A percentile compares a stretch with the other conserved stretches of the same genome.
These are phyloP conservation scores for Furcasterigmium sp. DNA, from an alignment of 2,329 filamentous ascomycete species.

Conservation along the genomic window DNA sequence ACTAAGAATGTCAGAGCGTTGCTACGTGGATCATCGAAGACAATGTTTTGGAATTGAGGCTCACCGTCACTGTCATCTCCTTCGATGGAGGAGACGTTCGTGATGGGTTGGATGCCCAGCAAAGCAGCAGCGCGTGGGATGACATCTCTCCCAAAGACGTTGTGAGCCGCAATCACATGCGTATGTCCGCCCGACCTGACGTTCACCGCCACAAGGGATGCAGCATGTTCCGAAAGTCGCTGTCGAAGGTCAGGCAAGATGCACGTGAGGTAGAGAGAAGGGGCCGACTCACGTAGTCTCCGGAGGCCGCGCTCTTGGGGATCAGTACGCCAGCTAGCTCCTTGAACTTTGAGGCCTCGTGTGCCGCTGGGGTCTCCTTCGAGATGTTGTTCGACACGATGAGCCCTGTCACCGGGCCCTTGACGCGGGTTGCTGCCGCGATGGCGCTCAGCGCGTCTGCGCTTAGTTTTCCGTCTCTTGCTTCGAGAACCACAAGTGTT, in stretches of 20 bases:
- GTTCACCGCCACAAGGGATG: slow-evolving; percentile 89
- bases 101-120: slow-evolving; percentile 88
- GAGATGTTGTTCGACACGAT: slow-evolving; percentile 77
- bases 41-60: background rate
- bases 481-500: slow-evolving; percentile 86
- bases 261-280: background rate
- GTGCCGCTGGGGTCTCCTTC: slow-evolving; percentile 71
- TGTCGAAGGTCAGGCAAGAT: slow-evolving; percentile 22
- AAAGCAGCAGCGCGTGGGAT: slow-evolving; percentile 88
- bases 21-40: background rate
- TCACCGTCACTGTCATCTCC: slow-evolving; percentile 62
- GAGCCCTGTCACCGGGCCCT: slow-evolving; percentile 80
- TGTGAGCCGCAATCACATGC: slow-evolving; percentile 85
- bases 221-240: slow-evolving; percentile 91
- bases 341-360: slow-evolving; percentile 83
- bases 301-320: slow-evolving; percentile 87
- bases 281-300: background rate
- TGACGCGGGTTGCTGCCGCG: slow-evolving; percentile 79
- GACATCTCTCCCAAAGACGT: slow-evolving; percentile 93
- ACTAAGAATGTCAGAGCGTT: slow-evolving; percentile 22
- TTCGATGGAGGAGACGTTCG: slow-evolving; percentile 85
- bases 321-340: slow-evolving; percentile 80
- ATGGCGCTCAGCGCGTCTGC: slow-evolving; percentile 77
- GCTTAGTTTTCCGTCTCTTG: slow-evolving; percentile 84
- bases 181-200: slow-evolving; percentile 94